A percentile compares a stretch with the other conserved stretches of the same genome.
phyloP scores from a whole-genome alignment of 176 grass and related monocot genomes.

The Pontederia paniculata region DNA sequence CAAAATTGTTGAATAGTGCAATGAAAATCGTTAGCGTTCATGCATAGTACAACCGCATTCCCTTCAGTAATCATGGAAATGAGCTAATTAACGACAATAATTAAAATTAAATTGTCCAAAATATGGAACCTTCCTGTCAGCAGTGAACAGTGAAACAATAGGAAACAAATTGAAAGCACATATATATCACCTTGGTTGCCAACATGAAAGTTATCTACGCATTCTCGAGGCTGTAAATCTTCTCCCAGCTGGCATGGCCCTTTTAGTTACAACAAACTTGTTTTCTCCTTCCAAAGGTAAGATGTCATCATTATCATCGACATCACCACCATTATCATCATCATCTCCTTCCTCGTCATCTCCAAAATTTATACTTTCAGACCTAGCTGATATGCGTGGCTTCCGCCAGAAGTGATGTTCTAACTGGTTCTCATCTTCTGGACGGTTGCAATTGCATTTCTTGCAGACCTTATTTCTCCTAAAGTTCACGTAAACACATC shows the following conservation, averaged over 20 bases:
- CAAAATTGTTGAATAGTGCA: no score
- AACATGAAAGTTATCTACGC: not conserved
- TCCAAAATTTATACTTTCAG: slow-evolving; percentile 17
- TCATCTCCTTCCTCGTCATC: slow-evolving; percentile 2
- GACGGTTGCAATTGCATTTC: slow-evolving; percentile 34
- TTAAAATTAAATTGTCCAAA: no score
- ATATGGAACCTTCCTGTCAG: no score
- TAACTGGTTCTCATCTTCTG: slow-evolving; percentile 25
- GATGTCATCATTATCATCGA: slow-evolving; percentile 7
- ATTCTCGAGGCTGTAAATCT: slow-evolving; percentile 30
- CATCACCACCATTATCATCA: slow-evolving; percentile 6
- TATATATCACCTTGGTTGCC: no score
- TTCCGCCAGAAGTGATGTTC: slow-evolving; percentile 24
- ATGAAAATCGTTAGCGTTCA: no score
- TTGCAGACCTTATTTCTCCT: slow-evolving; percentile 36
- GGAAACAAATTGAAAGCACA: no score
- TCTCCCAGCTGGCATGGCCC: slow-evolving; percentile 15
- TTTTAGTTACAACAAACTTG: slow-evolving; percentile 21
- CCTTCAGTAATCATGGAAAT: no score
- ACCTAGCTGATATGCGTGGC: not conserved
- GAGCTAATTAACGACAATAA: no score
- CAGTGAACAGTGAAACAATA: no score
- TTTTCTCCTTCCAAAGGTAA: slow-evolving; percentile 19
- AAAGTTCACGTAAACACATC: slow-evolving; percentile 55
- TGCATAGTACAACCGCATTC: no score